Base-by-base conservation (phyloP, 2,329 filamentous ascomycete genomes). In the Penicillium glabrum region DNA sequence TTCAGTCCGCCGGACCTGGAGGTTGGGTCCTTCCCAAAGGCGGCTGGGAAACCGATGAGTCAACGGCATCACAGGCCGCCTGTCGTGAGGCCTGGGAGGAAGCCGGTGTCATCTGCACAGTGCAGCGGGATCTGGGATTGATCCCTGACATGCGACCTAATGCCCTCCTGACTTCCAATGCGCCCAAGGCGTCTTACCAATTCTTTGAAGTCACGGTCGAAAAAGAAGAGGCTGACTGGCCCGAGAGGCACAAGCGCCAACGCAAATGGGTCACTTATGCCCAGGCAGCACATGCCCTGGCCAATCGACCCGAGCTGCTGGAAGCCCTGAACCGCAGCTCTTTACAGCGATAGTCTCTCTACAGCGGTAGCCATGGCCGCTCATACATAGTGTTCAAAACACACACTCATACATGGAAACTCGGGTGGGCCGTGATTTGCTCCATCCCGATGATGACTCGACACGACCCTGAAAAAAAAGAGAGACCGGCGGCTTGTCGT, bases 1-100 rank as follows among this genome's bases (percentile, higher is more conserved):
- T 98, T 68, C 92, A 97, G 79, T 96, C 92, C 53, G 93, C 90
- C 51, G 86, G 91, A 63, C 88, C 92, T 68, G 91, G 91, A 74
- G 91, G 90, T 68, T 99, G 95, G 95, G 95, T 99, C 44, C 83
- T 99, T 57, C 95, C 95, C 59, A 99, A 99, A 75, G 95, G 95
- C 71, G 95, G 95, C 59, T 99, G 95, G 93, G 95, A 99, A 76
- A 89, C 87, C 33, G 95, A 99, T 76, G 95, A 99, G 78, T 85
- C 88, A 60, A 95, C 90, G 61, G 86, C 89, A 60, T 85, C 93
- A 73, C 90, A 95, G 56, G 95, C 95, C 54, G 86, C 86, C 77
- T 89, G 81, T 81, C 82, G 95, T 65, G 95, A 99, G 77, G 95
- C 95, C 59, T 98, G 95, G 95, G 95, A 98, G 79, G 95, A 98